A percentile compares a stretch with the other conserved stretches of the same genome.
Evolutionary conservation across 1,139 yeast species (phyloP).

Genomic region (Sugiyamaella paludigena): DNA sequence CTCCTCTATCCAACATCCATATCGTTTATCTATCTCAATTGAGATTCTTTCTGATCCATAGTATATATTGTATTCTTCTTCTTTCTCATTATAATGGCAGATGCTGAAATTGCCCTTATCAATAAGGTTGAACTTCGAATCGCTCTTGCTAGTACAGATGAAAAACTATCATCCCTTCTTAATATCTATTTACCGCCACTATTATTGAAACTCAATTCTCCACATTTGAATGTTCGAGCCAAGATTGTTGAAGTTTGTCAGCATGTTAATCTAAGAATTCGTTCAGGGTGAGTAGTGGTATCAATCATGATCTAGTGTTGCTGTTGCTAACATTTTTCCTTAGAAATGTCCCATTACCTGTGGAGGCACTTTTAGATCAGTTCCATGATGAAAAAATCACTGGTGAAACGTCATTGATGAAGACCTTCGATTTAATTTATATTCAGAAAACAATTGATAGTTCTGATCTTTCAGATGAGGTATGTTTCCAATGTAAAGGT

Average conservation of each 20-base stretch:
- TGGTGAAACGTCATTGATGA: conserved; percentile 49
- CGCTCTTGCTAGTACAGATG: conserved; percentile 70
- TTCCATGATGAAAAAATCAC: conserved; percentile 54
- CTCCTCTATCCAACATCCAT: too few relatives aligned
- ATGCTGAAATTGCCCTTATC: conserved; percentile 36
- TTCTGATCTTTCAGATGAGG: neutral
- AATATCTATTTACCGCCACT: conserved; percentile 71
- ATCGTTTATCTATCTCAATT: neutral
- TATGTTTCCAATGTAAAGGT: neutral
- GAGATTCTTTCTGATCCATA: neutral
- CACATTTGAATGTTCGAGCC: conserved; percentile 62
- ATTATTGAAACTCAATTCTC: conserved; percentile 72
- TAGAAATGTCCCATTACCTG: conserved; percentile 55
- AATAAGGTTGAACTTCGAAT: conserved; percentile 71
- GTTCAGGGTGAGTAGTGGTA: conserved; percentile 45
- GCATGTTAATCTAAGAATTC: conserved; percentile 64
- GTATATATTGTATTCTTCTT: neutral
- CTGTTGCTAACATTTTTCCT: conserved; percentile 5
- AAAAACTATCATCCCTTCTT: conserved; percentile 60
- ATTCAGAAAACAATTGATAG: conserved; percentile 55
- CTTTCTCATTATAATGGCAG: conserved; percentile 25
- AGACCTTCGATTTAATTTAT: conserved; percentile 64
- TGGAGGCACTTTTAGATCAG: conserved; percentile 59
- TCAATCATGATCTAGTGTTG: too few relatives aligned
- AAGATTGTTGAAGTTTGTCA: conserved; percentile 67